These are phyloP conservation scores for Aspergillus candidus DNA, from an alignment of 2,329 filamentous ascomycete species.

Conservation along the genomic window DNA sequence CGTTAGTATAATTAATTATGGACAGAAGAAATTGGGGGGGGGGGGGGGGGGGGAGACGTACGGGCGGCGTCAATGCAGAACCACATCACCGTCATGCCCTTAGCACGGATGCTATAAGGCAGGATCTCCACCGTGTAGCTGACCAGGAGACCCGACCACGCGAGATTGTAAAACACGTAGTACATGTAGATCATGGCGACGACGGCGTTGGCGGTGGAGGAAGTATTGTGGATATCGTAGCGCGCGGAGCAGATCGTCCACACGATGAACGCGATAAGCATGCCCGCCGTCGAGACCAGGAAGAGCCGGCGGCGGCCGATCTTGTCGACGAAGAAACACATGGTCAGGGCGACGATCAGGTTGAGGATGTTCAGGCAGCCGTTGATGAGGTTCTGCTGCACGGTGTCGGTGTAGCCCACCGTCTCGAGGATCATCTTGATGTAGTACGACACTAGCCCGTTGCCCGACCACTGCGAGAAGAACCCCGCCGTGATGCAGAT, in stretches of 20 bases:
- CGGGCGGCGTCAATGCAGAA: conserved; percentile 24
- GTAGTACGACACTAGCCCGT: conserved; percentile 40
- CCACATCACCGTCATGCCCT: conserved; percentile 39
- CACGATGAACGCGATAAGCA: conserved; percentile 41
- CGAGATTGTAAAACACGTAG: conserved; percentile 38
- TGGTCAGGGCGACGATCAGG: conserved; percentile 29
- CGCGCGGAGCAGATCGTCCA: conserved; percentile 38
- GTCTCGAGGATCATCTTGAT: conserved; percentile 32
- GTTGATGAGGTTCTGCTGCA: conserved; percentile 39
- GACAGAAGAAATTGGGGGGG: background rate
- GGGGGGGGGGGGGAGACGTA: conserved; percentile 1
- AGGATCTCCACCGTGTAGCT: conserved; percentile 45
- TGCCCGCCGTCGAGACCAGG: conserved; percentile 37
- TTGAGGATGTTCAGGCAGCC: conserved; percentile 37
- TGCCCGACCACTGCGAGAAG: conserved; percentile 55
- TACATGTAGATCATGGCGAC: conserved; percentile 42
- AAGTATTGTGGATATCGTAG: conserved; percentile 27
- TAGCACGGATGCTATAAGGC: conserved; percentile 45
- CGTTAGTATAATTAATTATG: background rate
- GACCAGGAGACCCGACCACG: conserved; percentile 31
- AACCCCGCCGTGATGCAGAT: conserved; percentile 51
- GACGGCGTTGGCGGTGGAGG: conserved; percentile 31
- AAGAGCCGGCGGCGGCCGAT: conserved; percentile 41
- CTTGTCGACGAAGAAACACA: conserved; percentile 38
- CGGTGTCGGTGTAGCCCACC: conserved; percentile 33